Conservation (phyloP, 371 early-diverging fungal genomes). For the Haplosporangium sp. region DNA sequence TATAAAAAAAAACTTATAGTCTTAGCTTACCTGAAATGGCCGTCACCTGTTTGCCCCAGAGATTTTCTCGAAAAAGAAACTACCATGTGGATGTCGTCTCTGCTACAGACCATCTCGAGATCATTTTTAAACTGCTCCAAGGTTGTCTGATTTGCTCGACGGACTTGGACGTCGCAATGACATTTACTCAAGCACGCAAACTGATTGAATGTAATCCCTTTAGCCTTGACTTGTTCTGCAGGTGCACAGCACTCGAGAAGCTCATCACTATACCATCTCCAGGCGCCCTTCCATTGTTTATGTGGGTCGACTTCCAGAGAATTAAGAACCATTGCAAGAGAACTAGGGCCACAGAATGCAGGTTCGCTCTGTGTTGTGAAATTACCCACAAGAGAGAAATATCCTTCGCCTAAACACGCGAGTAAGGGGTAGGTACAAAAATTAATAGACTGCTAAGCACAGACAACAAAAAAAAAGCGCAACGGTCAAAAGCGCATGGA, state of each 20-base stretch:
- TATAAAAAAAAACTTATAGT: neutral
- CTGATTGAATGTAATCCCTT: constrained; percentile 91
- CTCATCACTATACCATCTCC: constrained; percentile 90
- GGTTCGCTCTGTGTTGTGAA: constrained; percentile 94
- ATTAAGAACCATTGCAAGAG: constrained; percentile 92
- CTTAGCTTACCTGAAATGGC: constrained; percentile 45
- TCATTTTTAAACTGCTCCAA: constrained; percentile 84
- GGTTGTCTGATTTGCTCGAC: constrained; percentile 73
- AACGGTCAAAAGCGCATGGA: constrained; percentile 2
- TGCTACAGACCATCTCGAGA: constrained; percentile 72
- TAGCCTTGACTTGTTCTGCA: constrained; percentile 80
- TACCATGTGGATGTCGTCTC: constrained; percentile 87
- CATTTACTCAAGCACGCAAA: constrained; percentile 89
- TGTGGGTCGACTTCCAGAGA: constrained; percentile 92
- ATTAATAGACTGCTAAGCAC: neutral
- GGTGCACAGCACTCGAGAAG: constrained; percentile 87
- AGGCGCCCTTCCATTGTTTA: constrained; percentile 91
- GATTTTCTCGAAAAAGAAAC: constrained; percentile 84
- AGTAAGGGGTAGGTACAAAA: neutral
- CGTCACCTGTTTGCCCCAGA: constrained; percentile 92
- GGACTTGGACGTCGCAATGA: constrained; percentile 83
- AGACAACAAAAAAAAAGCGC: constrained; percentile 6
- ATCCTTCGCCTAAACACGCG: constrained; percentile 72
- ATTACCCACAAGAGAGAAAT: constrained; percentile 87
- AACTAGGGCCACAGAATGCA: constrained; percentile 80